Evolutionary conservation across 192 early-diverging fungal species (phyloP).

Genomic region (Coemansia sp.): DNA sequence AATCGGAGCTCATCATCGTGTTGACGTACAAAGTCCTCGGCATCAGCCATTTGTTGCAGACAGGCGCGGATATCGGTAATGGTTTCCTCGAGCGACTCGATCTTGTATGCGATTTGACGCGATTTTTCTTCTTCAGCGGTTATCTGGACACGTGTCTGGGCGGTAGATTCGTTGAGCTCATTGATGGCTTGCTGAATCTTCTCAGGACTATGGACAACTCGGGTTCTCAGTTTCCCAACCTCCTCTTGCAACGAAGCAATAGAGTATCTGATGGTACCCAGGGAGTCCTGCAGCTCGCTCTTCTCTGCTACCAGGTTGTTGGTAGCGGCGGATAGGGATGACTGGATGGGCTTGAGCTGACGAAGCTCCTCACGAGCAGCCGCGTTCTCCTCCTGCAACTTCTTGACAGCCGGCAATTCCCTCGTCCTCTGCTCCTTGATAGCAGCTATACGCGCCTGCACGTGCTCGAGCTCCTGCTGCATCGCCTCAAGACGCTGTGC

Average conservation of each 20-base stretch:
- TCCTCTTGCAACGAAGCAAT: slow-evolving; percentile 57
- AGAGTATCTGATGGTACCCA: slow-evolving; percentile 51
- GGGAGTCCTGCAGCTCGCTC: slow-evolving; percentile 55
- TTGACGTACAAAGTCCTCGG: slow-evolving; percentile 56
- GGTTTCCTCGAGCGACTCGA: slow-evolving; percentile 60
- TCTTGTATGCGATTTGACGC: slow-evolving; percentile 57
- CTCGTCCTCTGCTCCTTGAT: slow-evolving; percentile 56
- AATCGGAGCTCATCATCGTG: slow-evolving; percentile 52
- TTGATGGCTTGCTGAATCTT: slow-evolving; percentile 65
- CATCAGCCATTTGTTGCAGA: slow-evolving; percentile 65
- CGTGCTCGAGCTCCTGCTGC: slow-evolving; percentile 58
- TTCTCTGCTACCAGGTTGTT: slow-evolving; percentile 57
- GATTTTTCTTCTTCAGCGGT: slow-evolving; percentile 53
- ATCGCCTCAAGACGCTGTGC: slow-evolving; percentile 34
- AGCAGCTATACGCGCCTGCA: slow-evolving; percentile 57
- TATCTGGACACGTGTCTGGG: slow-evolving; percentile 50
- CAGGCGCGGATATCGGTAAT: slow-evolving; percentile 58
- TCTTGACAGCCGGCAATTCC: slow-evolving; percentile 56
- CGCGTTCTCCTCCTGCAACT: slow-evolving; percentile 55
- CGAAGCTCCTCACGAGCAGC: slow-evolving; percentile 58
- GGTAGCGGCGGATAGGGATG: slow-evolving; percentile 38
- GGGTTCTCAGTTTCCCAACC: slow-evolving; percentile 55
- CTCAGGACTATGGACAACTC: slow-evolving; percentile 76
- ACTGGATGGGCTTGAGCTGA: slow-evolving; percentile 51
- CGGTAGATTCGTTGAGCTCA: slow-evolving; percentile 59